Percentiles rank a stretch among this genome's conserved stretches.
These are phyloP conservation scores for Hypoxylon rubiginosum DNA, from an alignment of 2,329 filamentous ascomycete species.

Conservation along the genomic window DNA sequence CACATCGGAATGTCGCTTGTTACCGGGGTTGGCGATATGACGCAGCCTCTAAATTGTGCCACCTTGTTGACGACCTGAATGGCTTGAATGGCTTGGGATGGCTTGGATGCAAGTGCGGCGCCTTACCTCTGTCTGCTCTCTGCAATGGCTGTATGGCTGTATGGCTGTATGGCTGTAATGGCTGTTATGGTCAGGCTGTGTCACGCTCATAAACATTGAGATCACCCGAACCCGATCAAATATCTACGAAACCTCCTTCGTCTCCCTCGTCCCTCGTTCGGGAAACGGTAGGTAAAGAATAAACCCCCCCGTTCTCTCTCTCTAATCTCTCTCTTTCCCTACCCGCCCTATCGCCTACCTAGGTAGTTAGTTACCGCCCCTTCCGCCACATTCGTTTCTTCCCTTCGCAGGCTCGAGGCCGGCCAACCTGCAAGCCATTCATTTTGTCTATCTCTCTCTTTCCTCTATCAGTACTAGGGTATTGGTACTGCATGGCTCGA, in stretches of 20 bases:
- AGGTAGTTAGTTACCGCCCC: neutral
- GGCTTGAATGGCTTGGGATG: neutral
- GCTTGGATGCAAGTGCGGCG: neutral
- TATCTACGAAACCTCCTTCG: conserved; percentile 35
- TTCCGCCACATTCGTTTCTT: conserved; percentile 26
- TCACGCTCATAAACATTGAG: conserved; percentile 39
- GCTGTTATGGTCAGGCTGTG: conserved; percentile 27
- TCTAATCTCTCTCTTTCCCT: conserved; percentile 2
- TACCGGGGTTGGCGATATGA: conserved; percentile 47
- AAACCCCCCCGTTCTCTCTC: conserved; percentile 8
- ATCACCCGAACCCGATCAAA: conserved; percentile 36
- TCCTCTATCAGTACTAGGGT: conserved; percentile 30
- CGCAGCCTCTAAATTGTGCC: conserved; percentile 47
- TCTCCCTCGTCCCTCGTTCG: conserved; percentile 1
- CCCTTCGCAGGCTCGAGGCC: conserved; percentile 36
- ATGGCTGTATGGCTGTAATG: neutral
- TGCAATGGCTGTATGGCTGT: neutral
- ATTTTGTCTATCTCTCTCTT: conserved; percentile 32
- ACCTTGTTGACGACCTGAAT: conserved; percentile 31
- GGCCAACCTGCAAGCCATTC: conserved; percentile 29
- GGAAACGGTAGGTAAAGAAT: neutral
- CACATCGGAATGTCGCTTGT: conserved; percentile 50
- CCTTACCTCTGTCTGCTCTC: neutral
- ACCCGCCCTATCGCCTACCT: neutral
- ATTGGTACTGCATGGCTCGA: conserved; percentile 38